Percentiles rank a stretch among this genome's conserved stretches.
Conservation (phyloP, 2,329 filamentous ascomycete genomes). For the Xylaria digitata region DNA sequence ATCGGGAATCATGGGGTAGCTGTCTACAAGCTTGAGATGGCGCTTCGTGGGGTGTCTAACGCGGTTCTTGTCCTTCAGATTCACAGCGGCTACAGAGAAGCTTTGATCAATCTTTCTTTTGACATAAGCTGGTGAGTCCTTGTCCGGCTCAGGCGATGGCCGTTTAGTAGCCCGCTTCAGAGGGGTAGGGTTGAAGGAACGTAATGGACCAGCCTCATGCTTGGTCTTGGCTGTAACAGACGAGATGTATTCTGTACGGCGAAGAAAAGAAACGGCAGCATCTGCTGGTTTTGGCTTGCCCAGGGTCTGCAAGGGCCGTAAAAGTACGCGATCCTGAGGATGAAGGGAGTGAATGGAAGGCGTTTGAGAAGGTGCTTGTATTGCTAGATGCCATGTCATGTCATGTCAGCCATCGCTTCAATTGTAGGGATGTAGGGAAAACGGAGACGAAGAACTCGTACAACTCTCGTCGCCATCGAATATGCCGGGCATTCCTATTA, state of each 20-base stretch:
- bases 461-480: conserved; percentile 96
- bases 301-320: conserved; percentile 84
- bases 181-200: conserved; percentile 58
- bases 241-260: conserved; percentile 95
- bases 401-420: conserved; percentile 36
- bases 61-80: conserved; percentile 64
- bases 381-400: conserved; percentile 70
- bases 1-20: conserved; percentile 72
- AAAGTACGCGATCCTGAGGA: conserved; percentile 83
- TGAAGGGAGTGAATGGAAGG: conserved; percentile 85
- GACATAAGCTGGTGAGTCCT: conserved; percentile 73
- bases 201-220: conserved; percentile 64
- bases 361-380: conserved; percentile 79
- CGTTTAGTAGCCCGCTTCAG: conserved; percentile 58
- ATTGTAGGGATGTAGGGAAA: background rate
- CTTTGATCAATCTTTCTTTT: conserved; percentile 73
- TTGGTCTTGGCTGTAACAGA: conserved; percentile 63
- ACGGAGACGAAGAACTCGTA: conserved; percentile 57
- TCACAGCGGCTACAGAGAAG: conserved; percentile 66
- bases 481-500: conserved; percentile 93
- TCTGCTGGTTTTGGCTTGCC: conserved; percentile 84
- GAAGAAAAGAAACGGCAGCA: conserved; percentile 88
- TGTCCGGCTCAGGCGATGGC: conserved; percentile 68
- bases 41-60: conserved; percentile 70
- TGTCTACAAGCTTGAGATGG: conserved; percentile 68